A percentile compares a stretch with the other conserved stretches of the same genome.
Conservation (phyloP, 306 rosid species). For the Adenanthera pavonina region DNA sequence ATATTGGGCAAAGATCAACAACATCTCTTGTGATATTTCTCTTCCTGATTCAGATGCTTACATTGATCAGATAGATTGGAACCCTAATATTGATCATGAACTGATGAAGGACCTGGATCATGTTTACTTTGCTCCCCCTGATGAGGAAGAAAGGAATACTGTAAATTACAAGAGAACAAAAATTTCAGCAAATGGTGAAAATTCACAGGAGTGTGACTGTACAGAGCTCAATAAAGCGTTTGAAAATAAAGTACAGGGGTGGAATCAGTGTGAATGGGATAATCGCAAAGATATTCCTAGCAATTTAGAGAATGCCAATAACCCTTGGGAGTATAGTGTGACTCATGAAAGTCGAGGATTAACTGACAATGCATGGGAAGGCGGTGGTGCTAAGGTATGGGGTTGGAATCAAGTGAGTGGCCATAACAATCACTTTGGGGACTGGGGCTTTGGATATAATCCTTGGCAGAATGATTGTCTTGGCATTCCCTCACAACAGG, state of each 20-base stretch:
- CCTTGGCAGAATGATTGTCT: constrained; percentile 39
- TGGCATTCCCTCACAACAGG: constrained; percentile 22
- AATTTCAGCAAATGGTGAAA: constrained; percentile 40
- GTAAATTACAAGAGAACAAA: constrained; percentile 54
- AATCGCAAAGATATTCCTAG: constrained; percentile 24
- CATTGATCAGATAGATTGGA: constrained; percentile 75
- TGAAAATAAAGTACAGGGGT: constrained; percentile 36
- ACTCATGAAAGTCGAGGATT: constrained; percentile 42
- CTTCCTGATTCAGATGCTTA: constrained; percentile 65
- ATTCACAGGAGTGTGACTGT: constrained; percentile 53
- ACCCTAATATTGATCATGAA: constrained; percentile 62
- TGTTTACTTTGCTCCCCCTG: constrained; percentile 53
- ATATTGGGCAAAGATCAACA: constrained; percentile 72
- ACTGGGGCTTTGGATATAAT: constrained; percentile 43
- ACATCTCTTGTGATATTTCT: constrained; percentile 46
- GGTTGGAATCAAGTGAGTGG: constrained; percentile 47
- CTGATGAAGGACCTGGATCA: constrained; percentile 68
- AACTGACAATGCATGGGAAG: constrained; percentile 53
- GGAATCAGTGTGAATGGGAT: constrained; percentile 44
- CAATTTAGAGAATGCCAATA: constrained; percentile 38
- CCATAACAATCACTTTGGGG: constrained; percentile 8
- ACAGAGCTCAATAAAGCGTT: constrained; percentile 15
- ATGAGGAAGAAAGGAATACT: constrained; percentile 49
- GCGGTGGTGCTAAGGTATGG: constrained; percentile 39
- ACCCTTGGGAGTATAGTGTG: constrained; percentile 58